phyloP scores from a whole-genome alignment of 108 stramenopile species.

The Fistulifera solaris region DNA sequence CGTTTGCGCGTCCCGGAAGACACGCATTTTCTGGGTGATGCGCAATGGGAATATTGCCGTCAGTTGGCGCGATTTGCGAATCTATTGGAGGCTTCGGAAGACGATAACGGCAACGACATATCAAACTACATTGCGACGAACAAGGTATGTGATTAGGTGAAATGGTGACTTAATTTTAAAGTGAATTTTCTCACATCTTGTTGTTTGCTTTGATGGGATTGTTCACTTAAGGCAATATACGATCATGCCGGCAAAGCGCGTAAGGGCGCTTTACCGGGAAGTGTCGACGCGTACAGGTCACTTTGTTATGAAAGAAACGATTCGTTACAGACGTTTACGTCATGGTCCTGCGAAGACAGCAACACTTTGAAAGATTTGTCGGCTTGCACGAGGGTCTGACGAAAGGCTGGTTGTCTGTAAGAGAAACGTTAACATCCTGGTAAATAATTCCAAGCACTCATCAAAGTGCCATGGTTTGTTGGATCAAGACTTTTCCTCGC shows the following conservation, averaged over 20 bases:
- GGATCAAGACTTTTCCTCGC: too few species aligned
- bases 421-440: too few species aligned
- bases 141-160: constrained; percentile 22
- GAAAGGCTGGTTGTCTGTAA: too few species aligned
- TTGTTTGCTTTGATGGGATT: neutral
- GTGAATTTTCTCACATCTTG: neutral
- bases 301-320: neutral
- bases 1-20: constrained; percentile 45
- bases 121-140: constrained; percentile 50
- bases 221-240: constrained; percentile 35
- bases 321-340: neutral
- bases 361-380: too few species aligned
- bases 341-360: neutral
- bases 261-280: constrained; percentile 36
- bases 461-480: too few species aligned
- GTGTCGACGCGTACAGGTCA: constrained; percentile 45
- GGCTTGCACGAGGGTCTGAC: too few species aligned
- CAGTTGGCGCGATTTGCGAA: constrained; percentile 44
- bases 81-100: constrained; percentile 41
- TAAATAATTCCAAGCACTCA: too few species aligned
- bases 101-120: constrained; percentile 9
- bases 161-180: neutral
- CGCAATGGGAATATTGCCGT: constrained; percentile 78
- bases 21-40: constrained; percentile 66
- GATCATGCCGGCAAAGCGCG: constrained; percentile 33